Evolutionary conservation across 1,284 basidiomycete genomes (phyloP).

Genomic region (Grifola frondosa): DNA sequence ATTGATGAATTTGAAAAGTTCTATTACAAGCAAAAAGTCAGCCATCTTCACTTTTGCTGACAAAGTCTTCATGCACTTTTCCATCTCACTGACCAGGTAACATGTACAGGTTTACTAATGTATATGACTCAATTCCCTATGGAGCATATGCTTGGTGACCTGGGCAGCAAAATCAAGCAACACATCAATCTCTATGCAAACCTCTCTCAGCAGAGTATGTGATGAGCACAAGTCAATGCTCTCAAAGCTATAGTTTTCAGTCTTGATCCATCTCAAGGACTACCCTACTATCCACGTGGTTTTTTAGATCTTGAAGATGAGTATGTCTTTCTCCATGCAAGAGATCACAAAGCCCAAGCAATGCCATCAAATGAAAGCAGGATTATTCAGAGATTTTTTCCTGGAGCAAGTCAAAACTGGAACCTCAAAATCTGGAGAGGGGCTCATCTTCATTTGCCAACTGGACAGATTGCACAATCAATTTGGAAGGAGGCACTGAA

Average conservation of each 20-base stretch:
- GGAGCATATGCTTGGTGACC: slow-evolving; percentile 25
- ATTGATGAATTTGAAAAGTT: slow-evolving; percentile 21
- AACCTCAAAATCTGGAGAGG: no score
- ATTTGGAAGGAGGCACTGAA: slow-evolving; percentile 16
- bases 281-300: not conserved
- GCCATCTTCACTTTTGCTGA: slow-evolving; percentile 22
- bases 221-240: slow-evolving; percentile 15
- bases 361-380: no score
- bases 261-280: no score
- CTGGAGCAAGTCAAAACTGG: no score
- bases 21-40: slow-evolving; percentile 16
- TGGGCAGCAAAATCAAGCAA: slow-evolving; percentile 21
- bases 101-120: slow-evolving; percentile 14
- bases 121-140: slow-evolving; percentile 19
- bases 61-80: slow-evolving; percentile 19
- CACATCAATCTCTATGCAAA: slow-evolving; percentile 21
- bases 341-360: not conserved
- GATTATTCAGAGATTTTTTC: no score
- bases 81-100: slow-evolving; percentile 14
- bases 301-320: slow-evolving; percentile 9
- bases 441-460: no score
- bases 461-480: slow-evolving; percentile 12
- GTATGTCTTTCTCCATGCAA: slow-evolving; percentile 4
- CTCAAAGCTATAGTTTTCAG: slow-evolving; percentile 17
- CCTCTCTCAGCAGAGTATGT: slow-evolving; percentile 13